Evolutionary conservation across 345 rosid species (phyloP), one percentile per base, ranked within the genome.

Genomic region (Camelina laxa): DNA sequence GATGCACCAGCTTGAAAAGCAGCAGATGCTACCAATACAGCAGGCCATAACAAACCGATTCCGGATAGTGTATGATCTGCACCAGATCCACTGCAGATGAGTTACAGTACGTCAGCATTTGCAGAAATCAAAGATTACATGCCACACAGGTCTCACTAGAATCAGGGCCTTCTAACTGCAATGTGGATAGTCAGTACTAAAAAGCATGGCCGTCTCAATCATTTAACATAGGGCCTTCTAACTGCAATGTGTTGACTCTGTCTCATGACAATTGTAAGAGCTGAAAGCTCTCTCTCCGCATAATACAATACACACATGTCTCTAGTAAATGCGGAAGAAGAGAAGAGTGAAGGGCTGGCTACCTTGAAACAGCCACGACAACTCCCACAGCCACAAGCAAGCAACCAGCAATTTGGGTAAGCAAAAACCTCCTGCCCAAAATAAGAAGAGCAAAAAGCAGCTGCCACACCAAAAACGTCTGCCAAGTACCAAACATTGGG

Each of bases 391-490:
- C 98, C 15, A 93, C 96, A 81, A 93, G 88, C 44, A 91, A 80
- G 83, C 96, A 93, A 67, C 97, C 97, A 24, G 70, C 49, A 16
- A 87, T 82, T 81, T 91, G 96, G 62, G 79, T 86, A 60, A 79
- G 70, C 35, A 86, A 84, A 72, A 88, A 91, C 67, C 82, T 87
- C 74, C 84, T 85, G 16, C 91, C 84, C 60, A 93, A 69, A 50
- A 93, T 76, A 82, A 91, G 41, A 30, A 82, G 5, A 56, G 97
- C 89, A 74, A 93, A 86, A 22, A 77, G 60, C 64, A 93, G 85
- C 81, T 93, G 97, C 96, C 97, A 91, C 71, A 91, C 93, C 81
- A 91, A 83, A 86, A 84, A 88, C 12, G 96, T 84, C 97, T 93
- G 89, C 83, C 76, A 60, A 36, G n/a, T n/a, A n/a, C n/a, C n/a